A percentile compares a stretch with the other conserved stretches of the same genome.
Conservation (phyloP, 768 basidiomycete species). For the Podaxis pistillaris region DNA sequence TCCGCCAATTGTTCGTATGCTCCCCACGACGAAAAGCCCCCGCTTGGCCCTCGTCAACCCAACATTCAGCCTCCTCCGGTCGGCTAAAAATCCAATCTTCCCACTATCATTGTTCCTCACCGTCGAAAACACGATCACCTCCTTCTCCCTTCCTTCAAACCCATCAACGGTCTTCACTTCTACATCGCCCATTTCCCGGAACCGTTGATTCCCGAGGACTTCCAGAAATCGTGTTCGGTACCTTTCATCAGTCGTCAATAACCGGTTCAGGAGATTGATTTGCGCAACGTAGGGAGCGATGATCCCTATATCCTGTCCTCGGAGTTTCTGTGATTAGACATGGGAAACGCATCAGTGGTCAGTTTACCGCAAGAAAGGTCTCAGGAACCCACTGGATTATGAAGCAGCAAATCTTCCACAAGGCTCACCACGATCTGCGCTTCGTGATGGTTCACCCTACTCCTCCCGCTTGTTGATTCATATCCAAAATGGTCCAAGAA, state of each 20-base stretch:
- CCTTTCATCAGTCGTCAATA: conserved; percentile 56
- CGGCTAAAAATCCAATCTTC: conserved; percentile 86
- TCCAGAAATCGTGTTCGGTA: conserved; percentile 52
- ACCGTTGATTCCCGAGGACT: conserved; percentile 65
- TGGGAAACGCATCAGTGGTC: conserved; percentile 3
- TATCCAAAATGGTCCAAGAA: conserved; percentile 79
- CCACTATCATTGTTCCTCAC: conserved; percentile 80
- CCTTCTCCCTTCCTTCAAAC: conserved; percentile 92
- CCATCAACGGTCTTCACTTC: conserved; percentile 95
- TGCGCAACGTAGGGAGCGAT: conserved; percentile 93
- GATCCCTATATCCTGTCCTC: conserved; percentile 81
- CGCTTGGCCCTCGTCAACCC: conserved; percentile 87
- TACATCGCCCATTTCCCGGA: conserved; percentile 60
- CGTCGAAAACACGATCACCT: conserved; percentile 88
- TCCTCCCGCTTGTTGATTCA: conserved; percentile 68
- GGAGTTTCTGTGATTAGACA: conserved; percentile 43
- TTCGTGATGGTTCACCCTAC: conserved; percentile 76
- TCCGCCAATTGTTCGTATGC: conserved; percentile 56
- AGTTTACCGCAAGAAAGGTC: conserved; percentile 8
- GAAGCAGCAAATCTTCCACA: conserved; percentile 76
- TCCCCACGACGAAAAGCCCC: conserved; percentile 82
- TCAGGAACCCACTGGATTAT: conserved; percentile 59
- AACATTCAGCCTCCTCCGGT: conserved; percentile 84
- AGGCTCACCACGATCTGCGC: conserved; percentile 75
- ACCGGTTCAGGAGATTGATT: conserved; percentile 67